Conservation (phyloP, 1,284 basidiomycete species). For the Trichosporon sp. region DNA sequence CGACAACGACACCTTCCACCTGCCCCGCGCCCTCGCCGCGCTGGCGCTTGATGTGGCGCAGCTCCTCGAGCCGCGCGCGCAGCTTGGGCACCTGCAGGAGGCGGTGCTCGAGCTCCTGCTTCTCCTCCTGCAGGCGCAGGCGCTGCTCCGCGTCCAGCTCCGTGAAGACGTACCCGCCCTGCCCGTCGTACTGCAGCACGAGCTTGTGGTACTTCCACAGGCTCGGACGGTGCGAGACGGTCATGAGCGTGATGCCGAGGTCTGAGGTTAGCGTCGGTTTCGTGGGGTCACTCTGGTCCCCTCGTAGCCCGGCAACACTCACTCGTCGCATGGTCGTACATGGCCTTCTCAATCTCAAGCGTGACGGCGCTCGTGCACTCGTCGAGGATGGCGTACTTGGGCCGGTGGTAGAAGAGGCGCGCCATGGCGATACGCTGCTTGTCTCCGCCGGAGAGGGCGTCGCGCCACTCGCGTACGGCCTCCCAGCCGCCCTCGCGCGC, state of each 20-base stretch:
- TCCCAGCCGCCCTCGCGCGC: conserved; percentile 98
- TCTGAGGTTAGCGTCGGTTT: conserved; percentile 32
- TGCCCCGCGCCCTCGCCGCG: conserved; percentile 3
- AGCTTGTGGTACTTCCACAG: conserved; percentile 93
- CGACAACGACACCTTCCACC: neutral
- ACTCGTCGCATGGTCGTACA: conserved; percentile 89
- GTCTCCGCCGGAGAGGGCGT: conserved; percentile 70
- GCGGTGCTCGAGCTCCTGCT: conserved; percentile 73
- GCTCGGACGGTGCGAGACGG: conserved; percentile 85
- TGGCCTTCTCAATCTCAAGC: conserved; percentile 82
- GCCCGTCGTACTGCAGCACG: conserved; percentile 76
- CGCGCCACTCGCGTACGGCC: conserved; percentile 81
- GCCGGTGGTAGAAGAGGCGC: conserved; percentile 88
- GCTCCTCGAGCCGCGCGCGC: conserved; percentile 67
- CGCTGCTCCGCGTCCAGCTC: conserved; percentile 88
- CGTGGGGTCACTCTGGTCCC: neutral
- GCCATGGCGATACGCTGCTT: conserved; percentile 88
- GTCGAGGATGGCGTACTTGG: conserved; percentile 95
- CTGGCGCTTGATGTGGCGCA: conserved; percentile 53
- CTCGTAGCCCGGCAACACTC: conserved; percentile 16
- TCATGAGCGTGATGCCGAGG: conserved; percentile 81
- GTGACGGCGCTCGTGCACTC: conserved; percentile 95
- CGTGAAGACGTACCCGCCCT: conserved; percentile 63
- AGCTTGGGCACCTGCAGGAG: conserved; percentile 81
- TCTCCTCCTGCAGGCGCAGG: conserved; percentile 88